These are phyloP conservation scores for Nakaseomyces bracarensis DNA, from an alignment of 1,139 yeast species.

Conservation along the genomic window DNA sequence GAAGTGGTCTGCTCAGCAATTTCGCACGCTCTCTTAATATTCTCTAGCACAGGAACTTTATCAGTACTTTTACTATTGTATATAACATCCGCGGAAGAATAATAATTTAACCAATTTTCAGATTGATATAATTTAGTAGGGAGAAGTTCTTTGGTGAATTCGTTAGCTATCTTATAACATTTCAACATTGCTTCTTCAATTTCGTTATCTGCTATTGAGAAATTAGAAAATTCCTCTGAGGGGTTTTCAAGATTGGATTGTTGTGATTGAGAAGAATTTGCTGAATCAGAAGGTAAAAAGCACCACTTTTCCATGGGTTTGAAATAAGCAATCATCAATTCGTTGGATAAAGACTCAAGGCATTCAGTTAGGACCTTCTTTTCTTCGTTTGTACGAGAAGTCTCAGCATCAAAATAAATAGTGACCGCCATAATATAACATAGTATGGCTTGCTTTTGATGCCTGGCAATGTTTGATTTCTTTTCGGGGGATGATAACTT, in stretches of 20 bases:
- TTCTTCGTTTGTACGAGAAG: slow-evolving; percentile 15
- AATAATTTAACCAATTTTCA: slow-evolving; percentile 51
- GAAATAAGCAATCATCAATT: slow-evolving; percentile 29
- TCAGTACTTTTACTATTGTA: slow-evolving; percentile 37
- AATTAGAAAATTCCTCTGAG: neutral
- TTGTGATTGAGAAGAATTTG: neutral
- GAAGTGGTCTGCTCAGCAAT: slow-evolving; percentile 38
- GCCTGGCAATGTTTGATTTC: slow-evolving; percentile 51
- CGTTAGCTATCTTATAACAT: slow-evolving; percentile 39
- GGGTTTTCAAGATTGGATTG: neutral
- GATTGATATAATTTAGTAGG: neutral
- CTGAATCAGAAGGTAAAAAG: slow-evolving; percentile 13
- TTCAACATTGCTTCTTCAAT: slow-evolving; percentile 27
- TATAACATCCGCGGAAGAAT: slow-evolving; percentile 53
- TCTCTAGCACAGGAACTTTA: slow-evolving; percentile 33
- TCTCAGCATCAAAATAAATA: slow-evolving; percentile 8
- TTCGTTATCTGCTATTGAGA: slow-evolving; percentile 23
- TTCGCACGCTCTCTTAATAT: slow-evolving; percentile 38
- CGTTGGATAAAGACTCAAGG: slow-evolving; percentile 26
- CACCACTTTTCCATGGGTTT: slow-evolving; percentile 52
- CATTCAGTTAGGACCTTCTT: slow-evolving; percentile 25
- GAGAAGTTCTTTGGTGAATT: slow-evolving; percentile 12
- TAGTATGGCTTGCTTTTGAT: slow-evolving; percentile 62
- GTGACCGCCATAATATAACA: slow-evolving; percentile 71
- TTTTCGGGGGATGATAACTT: slow-evolving; percentile 59